Evolutionary conservation across 108 stramenopile genomes (phyloP).

Genomic region (Ochromonas danica): DNA sequence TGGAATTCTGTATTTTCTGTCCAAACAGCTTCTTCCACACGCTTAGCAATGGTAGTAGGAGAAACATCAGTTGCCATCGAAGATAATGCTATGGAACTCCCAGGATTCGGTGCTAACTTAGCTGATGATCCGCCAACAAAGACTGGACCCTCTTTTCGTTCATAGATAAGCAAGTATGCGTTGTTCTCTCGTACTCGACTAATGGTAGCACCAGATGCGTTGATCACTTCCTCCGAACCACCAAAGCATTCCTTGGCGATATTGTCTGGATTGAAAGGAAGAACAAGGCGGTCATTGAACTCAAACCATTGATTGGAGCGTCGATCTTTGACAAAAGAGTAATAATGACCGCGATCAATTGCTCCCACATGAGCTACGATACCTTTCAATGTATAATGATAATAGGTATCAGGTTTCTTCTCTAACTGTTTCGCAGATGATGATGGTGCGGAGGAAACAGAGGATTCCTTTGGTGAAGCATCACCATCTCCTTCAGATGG

Average conservation of each 20-base stretch:
- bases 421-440: background rate
- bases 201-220: background rate
- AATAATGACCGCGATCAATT: constrained; percentile 34
- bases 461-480: background rate
- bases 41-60: background rate
- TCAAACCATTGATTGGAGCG: constrained; percentile 8
- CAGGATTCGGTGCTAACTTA: background rate
- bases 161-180: constrained; percentile 45
- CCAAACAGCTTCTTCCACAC: background rate
- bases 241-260: constrained; percentile 32
- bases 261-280: constrained; percentile 23
- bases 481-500: background rate
- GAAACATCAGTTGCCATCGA: background rate
- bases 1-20: constrained; percentile 31
- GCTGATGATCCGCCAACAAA: background rate
- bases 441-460: background rate
- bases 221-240: background rate
- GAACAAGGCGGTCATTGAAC: constrained; percentile 28
- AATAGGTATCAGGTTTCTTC: constrained; percentile 6
- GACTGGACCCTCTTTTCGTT: constrained; percentile 28
- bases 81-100: background rate
- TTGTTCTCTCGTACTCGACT: constrained; percentile 18
- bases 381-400: constrained; percentile 10
- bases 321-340: constrained; percentile 29
- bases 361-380: constrained; percentile 33